A percentile compares a stretch with the other conserved stretches of the same genome.
Evolutionary conservation across 169 alveolate genomes (phyloP).

Genomic region (Eimeria praecox): DNA sequence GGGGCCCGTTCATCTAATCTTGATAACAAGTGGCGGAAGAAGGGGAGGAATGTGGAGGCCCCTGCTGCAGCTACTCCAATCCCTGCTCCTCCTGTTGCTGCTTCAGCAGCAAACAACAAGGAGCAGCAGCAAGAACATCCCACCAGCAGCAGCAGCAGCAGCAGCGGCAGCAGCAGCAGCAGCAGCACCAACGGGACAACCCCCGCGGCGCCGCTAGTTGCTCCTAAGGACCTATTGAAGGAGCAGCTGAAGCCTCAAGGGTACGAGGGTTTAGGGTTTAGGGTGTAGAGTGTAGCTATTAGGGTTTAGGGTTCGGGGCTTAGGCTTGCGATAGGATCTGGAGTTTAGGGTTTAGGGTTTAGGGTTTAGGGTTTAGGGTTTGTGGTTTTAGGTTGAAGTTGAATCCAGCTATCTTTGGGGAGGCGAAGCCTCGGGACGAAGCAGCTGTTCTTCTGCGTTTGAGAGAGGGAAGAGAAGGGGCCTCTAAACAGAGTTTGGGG

Average conservation of each 20-base stretch:
- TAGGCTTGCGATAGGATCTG: neutral
- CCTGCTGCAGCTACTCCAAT: neutral
- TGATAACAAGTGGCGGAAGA: constrained; percentile 14
- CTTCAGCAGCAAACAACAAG: constrained; percentile 9
- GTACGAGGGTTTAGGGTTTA: neutral
- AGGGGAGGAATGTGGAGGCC: too few relatives aligned
- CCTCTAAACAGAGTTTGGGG: neutral
- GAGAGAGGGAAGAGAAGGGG: constrained; percentile 16
- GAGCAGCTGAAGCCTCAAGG: constrained; percentile 59
- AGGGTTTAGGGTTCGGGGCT: neutral
- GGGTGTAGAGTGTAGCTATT: neutral
- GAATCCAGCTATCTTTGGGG: constrained; percentile 43
- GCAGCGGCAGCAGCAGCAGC: constrained; percentile 45
- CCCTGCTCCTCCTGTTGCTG: neutral
- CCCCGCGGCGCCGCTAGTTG: constrained; percentile 10
- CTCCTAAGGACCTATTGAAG: constrained; percentile 31
- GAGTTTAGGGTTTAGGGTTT: neutral
- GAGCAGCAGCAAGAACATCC: constrained; percentile 30
- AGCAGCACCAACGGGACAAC: constrained; percentile 19
- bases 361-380: constrained; percentile 14
- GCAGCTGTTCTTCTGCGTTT: constrained; percentile 11
- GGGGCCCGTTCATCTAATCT: neutral
- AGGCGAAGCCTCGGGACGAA: constrained; percentile 51
- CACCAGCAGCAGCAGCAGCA: neutral
- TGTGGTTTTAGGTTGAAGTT: constrained; percentile 12